Percentiles rank a stretch among this genome's conserved stretches.
Evolutionary conservation across 768 basidiomycete genomes (phyloP).

Genomic region (Tricholomella constricta): DNA sequence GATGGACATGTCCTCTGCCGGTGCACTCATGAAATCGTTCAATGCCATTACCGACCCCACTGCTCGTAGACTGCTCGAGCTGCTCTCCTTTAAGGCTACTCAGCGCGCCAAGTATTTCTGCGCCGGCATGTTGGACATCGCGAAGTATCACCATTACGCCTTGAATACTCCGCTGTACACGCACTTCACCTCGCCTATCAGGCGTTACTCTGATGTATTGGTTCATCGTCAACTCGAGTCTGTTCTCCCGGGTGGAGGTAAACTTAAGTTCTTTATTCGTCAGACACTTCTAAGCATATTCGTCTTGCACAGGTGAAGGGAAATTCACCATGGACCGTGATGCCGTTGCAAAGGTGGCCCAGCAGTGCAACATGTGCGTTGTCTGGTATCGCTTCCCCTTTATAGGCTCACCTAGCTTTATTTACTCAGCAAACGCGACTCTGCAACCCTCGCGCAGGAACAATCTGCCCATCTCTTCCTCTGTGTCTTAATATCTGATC

Average conservation of each 20-base stretch:
- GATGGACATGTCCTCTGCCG: slow-evolving; percentile 79
- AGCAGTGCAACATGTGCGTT: slow-evolving; percentile 94
- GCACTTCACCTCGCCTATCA: slow-evolving; percentile 91
- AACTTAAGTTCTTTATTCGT: slow-evolving; percentile 28
- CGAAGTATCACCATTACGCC: slow-evolving; percentile 94
- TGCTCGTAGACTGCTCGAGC: slow-evolving; percentile 75
- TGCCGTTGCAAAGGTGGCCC: slow-evolving; percentile 95
- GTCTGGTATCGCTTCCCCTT: background rate
- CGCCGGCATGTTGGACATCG: slow-evolving; percentile 98
- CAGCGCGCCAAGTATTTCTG: slow-evolving; percentile 98
- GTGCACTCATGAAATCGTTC: slow-evolving; percentile 83
- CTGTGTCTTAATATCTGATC: slow-evolving; percentile 90
- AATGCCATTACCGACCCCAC: slow-evolving; percentile 71
- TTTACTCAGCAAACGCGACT: slow-evolving; percentile 77
- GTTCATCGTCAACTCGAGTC: slow-evolving; percentile 97
- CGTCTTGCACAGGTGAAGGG: slow-evolving; percentile 51
- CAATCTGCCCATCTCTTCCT: slow-evolving; percentile 96
- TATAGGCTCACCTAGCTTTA: slow-evolving; percentile 1
- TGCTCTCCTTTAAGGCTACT: slow-evolving; percentile 89
- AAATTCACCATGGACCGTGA: slow-evolving; percentile 99
- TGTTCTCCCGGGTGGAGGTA: slow-evolving; percentile 71
- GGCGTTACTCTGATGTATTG: slow-evolving; percentile 90
- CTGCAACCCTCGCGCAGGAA: slow-evolving; percentile 90
- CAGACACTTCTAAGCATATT: slow-evolving; percentile 4
- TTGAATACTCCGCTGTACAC: slow-evolving; percentile 91